A percentile compares a stretch with the other conserved stretches of the same genome.
Conservation (phyloP, 805 yeast genomes). For the Ogataea thermomethanolica region DNA sequence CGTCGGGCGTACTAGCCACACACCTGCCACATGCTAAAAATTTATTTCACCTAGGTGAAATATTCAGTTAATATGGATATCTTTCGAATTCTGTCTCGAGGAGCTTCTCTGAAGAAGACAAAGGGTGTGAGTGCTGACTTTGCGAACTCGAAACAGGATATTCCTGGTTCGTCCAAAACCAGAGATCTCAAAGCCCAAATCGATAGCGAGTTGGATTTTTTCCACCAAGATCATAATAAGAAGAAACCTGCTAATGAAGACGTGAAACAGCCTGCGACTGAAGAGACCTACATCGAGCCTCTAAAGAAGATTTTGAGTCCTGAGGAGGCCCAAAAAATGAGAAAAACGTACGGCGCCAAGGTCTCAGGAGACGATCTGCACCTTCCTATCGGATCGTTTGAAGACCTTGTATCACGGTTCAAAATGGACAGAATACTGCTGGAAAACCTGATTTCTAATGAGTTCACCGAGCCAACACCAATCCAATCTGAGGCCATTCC, state of each 20-base stretch:
- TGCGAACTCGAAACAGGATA: conserved; percentile 30
- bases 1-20: conserved; percentile 8
- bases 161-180: conserved; percentile 29
- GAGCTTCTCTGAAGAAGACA: conserved; percentile 71
- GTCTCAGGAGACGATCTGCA: conserved; percentile 84
- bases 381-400: conserved; percentile 86
- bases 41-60: conserved; percentile 3
- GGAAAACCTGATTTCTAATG: conserved; percentile 61
- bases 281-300: conserved; percentile 27
- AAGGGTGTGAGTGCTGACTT: conserved; percentile 44
- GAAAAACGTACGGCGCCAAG: conserved; percentile 62
- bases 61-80: conserved; percentile 64
- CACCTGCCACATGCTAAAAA: conserved; percentile 11
- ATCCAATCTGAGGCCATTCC: conserved; percentile 93
- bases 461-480: conserved; percentile 84
- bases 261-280: conserved; percentile 23
- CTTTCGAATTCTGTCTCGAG: conserved; percentile 78
- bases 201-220: conserved; percentile 79
- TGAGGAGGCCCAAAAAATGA: conserved; percentile 57
- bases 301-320: conserved; percentile 41
- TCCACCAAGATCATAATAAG: conserved; percentile 41
- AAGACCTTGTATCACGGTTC: conserved; percentile 70
- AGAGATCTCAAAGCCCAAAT: conserved; percentile 46
- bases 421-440: conserved; percentile 56
- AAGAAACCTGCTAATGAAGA: not conserved